These are phyloP conservation scores for Fusarium robinianum DNA, from an alignment of 2,329 filamentous ascomycete species.

Conservation along the genomic window DNA sequence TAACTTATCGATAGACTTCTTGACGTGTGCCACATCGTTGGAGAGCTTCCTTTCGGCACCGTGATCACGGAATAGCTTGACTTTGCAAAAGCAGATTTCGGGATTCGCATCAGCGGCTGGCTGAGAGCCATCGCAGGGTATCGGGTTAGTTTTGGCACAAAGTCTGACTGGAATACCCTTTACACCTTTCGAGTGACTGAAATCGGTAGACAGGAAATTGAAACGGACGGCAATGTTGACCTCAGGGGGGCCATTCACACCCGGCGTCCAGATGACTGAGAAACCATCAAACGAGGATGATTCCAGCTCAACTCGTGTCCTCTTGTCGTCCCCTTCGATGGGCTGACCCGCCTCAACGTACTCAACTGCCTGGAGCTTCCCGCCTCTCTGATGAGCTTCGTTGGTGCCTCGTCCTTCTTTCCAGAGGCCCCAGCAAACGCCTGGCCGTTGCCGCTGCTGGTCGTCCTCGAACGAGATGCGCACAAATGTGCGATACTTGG, in stretches of 20 bases:
- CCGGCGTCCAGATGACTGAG: slow-evolving; percentile 84
- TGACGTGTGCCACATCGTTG: slow-evolving; percentile 92
- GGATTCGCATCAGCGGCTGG: slow-evolving; percentile 51
- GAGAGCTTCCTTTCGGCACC: slow-evolving; percentile 93
- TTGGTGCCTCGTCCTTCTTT: slow-evolving; percentile 96
- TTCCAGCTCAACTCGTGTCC: slow-evolving; percentile 71
- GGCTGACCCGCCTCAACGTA: slow-evolving; percentile 74
- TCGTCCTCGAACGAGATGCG: slow-evolving; percentile 98
- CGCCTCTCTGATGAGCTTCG: slow-evolving; percentile 91
- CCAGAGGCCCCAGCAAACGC: slow-evolving; percentile 85
- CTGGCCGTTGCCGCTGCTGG: slow-evolving; percentile 82
- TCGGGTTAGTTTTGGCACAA: slow-evolving; percentile 82
- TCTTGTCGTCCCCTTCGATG: slow-evolving; percentile 65
- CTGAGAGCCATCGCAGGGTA: slow-evolving; percentile 58
- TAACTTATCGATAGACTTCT: slow-evolving; percentile 94
- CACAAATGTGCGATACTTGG: slow-evolving; percentile 85
- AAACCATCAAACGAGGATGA: slow-evolving; percentile 91
- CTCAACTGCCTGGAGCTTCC: slow-evolving; percentile 92
- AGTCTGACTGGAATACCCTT: slow-evolving; percentile 95
- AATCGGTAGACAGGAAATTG: slow-evolving; percentile 98
- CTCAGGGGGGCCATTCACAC: slow-evolving; percentile 68
- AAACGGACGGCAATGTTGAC: slow-evolving; percentile 91
- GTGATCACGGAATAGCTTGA: slow-evolving; percentile 95
- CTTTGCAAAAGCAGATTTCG: slow-evolving; percentile 93
- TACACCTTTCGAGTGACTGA: slow-evolving; percentile 97